Evolutionary conservation across 2,329 filamentous ascomycete genomes (phyloP).

Genomic region (Alternaria triticimaculans): DNA sequence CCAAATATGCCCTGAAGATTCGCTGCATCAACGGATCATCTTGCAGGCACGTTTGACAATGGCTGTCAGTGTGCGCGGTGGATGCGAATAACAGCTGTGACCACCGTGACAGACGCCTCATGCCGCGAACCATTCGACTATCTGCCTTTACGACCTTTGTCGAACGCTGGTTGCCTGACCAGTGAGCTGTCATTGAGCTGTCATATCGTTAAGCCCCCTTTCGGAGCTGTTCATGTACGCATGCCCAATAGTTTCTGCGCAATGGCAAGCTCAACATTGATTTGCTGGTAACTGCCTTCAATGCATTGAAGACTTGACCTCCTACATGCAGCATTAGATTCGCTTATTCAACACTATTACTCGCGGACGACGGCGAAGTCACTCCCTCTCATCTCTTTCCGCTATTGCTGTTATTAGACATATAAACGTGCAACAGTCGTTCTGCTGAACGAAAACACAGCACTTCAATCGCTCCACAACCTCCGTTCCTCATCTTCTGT

Average conservation of each 20-base stretch:
- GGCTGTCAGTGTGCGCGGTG: neutral
- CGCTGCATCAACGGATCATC: neutral
- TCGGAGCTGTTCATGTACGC: neutral
- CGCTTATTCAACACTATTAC: neutral
- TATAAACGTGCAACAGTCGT: neutral
- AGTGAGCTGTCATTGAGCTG: neutral
- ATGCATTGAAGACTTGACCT: neutral
- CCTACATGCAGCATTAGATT: neutral
- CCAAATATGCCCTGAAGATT: neutral
- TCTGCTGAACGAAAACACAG: neutral
- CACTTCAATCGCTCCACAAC: neutral
- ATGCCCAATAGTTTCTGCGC: neutral
- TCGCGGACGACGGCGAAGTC: neutral
- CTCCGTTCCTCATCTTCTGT: neutral
- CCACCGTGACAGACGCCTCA: neutral
- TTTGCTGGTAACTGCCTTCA: neutral
- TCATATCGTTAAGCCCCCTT: neutral
- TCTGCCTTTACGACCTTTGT: neutral
- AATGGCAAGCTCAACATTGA: neutral
- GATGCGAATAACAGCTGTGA: neutral
- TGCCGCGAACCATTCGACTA: neutral
- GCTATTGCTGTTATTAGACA: neutral
- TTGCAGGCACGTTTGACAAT: neutral
- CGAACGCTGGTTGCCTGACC: neutral
- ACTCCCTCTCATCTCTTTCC: neutral